Percentiles rank a stretch among this genome's conserved stretches.
Evolutionary conservation across 2,329 filamentous ascomycete genomes (phyloP).

Genomic region (Epichloe elymi): DNA sequence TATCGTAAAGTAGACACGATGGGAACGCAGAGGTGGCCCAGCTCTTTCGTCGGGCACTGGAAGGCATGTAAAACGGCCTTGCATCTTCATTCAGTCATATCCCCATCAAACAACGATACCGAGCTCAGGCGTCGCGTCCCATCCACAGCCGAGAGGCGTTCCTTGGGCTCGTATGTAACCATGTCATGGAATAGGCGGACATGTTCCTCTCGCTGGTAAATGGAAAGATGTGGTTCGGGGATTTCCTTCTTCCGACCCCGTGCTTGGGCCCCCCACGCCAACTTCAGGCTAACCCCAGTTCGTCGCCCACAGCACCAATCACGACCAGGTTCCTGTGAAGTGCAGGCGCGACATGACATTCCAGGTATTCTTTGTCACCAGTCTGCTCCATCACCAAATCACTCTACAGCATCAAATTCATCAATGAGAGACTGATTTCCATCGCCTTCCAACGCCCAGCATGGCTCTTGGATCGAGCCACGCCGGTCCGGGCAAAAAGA

Average conservation of each 20-base stretch:
- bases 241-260: neutral
- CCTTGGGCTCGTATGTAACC: no score
- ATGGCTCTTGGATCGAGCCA: conserved; percentile 49
- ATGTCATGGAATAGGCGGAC: no score
- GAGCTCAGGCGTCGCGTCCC: no score
- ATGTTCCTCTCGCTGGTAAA: no score
- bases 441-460: conserved; percentile 2
- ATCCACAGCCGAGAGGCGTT: no score
- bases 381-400: conserved; percentile 2
- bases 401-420: conserved; percentile 4
- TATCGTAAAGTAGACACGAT: no score
- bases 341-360: conserved; percentile 3
- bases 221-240: no score
- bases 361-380: neutral
- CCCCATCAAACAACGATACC: no score
- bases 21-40: no score
- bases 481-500: conserved; percentile 54
- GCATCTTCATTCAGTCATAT: no score
- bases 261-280: neutral
- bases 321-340: neutral
- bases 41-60: no score
- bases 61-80: no score
- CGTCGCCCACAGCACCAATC: neutral
- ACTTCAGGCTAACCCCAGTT: neutral
- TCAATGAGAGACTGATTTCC: conserved; percentile 3